Evolutionary conservation across 805 yeast genomes (phyloP).

Genomic region (Torulaspora quercuum): DNA sequence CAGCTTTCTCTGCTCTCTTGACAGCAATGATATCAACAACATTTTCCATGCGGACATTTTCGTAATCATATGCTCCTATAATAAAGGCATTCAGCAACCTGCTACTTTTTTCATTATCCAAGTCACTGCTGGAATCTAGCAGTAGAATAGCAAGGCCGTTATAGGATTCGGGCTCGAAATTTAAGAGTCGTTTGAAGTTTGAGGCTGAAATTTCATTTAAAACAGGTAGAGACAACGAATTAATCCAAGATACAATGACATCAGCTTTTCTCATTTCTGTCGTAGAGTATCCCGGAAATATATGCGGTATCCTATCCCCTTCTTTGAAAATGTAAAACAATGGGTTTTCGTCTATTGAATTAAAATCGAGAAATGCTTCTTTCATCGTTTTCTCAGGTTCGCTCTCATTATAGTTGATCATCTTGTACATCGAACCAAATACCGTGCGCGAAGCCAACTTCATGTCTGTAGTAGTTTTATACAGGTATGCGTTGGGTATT

Average conservation of each 20-base stretch:
- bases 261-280: slow-evolving; percentile 55
- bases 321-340: slow-evolving; percentile 60
- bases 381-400: slow-evolving; percentile 40
- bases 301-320: slow-evolving; percentile 47
- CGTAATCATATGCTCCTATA: slow-evolving; percentile 47
- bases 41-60: slow-evolving; percentile 42
- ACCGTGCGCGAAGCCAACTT: slow-evolving; percentile 41
- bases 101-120: slow-evolving; percentile 23
- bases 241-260: slow-evolving; percentile 49
- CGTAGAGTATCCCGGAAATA: slow-evolving; percentile 60
- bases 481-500: slow-evolving; percentile 54
- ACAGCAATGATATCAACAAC: slow-evolving; percentile 39
- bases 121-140: slow-evolving; percentile 24
- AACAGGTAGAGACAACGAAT: slow-evolving; percentile 48
- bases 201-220: slow-evolving; percentile 49
- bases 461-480: slow-evolving; percentile 49
- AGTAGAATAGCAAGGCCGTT: slow-evolving; percentile 25
- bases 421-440: slow-evolving; percentile 39
- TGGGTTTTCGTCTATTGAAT: slow-evolving; percentile 58
- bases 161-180: slow-evolving; percentile 19
- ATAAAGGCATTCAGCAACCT: slow-evolving; percentile 24
- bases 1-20: slow-evolving; percentile 42
- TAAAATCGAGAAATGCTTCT: slow-evolving; percentile 47
- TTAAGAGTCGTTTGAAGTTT: slow-evolving; percentile 20
- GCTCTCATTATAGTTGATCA: slow-evolving; percentile 42